These are phyloP conservation scores for Gastrodia elata DNA, from an alignment of 106 monocot genomes.

Conservation along the genomic window DNA sequence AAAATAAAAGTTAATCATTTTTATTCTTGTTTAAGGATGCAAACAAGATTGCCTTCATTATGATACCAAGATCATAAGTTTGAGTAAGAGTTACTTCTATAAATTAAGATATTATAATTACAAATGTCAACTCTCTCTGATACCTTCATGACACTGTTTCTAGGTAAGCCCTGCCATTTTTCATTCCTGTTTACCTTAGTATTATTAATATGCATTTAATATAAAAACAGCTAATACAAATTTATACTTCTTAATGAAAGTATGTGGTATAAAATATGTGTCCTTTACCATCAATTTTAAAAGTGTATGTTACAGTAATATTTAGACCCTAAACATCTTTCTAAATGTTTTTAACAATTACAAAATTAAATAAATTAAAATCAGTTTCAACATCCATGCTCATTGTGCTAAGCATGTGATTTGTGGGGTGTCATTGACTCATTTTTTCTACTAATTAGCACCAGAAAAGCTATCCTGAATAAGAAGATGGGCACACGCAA, in stretches of 20 bases:
- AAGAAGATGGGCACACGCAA: neutral
- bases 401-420: no score
- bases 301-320: neutral
- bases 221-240: neutral
- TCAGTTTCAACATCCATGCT: no score
- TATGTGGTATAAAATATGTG: neutral
- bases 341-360: neutral
- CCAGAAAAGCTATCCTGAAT: neutral
- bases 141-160: neutral
- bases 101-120: neutral
- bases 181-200: neutral
- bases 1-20: no score
- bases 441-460: neutral
- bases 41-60: no score
- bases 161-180: neutral
- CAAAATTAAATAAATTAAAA: neutral
- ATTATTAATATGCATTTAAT: neutral
- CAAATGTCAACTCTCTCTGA: neutral
- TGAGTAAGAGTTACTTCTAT: no score
- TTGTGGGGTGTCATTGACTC: no score
- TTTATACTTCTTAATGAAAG: neutral
- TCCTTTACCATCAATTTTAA: neutral
- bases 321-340: neutral
- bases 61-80: no score
- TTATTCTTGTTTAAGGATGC: no score